These are phyloP conservation scores for Pyrenula massariospora DNA, from an alignment of 495 filamentous ascomycete species.

Conservation along the genomic window DNA sequence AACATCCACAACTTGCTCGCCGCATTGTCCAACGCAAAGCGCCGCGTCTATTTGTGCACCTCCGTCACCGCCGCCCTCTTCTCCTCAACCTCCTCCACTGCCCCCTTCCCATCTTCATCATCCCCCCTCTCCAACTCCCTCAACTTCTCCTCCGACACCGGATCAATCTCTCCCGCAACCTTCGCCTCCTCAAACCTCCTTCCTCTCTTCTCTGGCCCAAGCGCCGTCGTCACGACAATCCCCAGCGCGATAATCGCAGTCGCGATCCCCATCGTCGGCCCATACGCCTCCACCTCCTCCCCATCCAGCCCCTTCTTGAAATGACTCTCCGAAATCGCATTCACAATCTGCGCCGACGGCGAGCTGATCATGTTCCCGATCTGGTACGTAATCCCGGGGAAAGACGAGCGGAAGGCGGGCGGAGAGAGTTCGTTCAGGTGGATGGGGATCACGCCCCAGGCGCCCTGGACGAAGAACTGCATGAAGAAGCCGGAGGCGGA, in stretches of 20 bases:
- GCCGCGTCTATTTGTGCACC: too few species aligned
- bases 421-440: conserved; percentile 71
- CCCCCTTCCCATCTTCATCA: too few species aligned
- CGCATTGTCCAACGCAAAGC: too few species aligned
- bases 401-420: conserved; percentile 57
- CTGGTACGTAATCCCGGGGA: conserved; percentile 64
- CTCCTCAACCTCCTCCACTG: too few species aligned
- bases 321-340: conserved; percentile 47
- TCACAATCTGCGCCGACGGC: conserved; percentile 61
- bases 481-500: conserved; percentile 61
- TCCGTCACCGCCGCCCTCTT: too few species aligned
- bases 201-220: too few species aligned
- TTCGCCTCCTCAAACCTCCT: too few species aligned
- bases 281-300: conserved; percentile 49
- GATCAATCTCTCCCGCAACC: too few species aligned
- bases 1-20: too few species aligned
- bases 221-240: conserved; percentile 50
- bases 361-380: conserved; percentile 68
- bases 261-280: conserved; percentile 55
- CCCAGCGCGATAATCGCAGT: conserved; percentile 57
- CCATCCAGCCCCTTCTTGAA: conserved; percentile 33
- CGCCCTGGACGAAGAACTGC: conserved; percentile 70
- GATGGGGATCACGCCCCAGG: conserved; percentile 69
- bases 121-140: too few species aligned
- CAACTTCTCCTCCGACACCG: too few species aligned